Evolutionary conservation across 345 rosid species (phyloP).

Genomic region (Moringa oleifera): DNA sequence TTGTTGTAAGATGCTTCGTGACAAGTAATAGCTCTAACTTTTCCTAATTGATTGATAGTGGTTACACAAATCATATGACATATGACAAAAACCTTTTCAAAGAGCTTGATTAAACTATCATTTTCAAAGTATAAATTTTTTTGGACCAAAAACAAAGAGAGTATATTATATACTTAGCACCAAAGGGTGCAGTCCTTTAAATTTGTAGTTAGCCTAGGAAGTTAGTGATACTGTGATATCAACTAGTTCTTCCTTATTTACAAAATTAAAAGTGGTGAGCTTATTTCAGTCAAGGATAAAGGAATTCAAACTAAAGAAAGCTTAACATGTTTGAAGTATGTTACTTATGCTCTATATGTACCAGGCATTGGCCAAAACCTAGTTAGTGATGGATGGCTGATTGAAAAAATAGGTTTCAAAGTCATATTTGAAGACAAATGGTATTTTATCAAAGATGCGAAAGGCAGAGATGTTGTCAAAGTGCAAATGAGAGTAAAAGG

Average conservation of each 20-base stretch:
- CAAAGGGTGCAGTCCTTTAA: too few relatives aligned
- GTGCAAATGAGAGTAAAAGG: too few relatives aligned
- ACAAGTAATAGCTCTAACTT: not conserved
- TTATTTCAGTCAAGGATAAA: not conserved
- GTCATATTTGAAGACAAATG: not conserved
- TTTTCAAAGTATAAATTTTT: not conserved
- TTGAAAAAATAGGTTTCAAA: conserved; percentile 3
- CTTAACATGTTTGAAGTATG: not conserved
- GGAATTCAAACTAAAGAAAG: not conserved
- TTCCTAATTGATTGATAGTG: not conserved
- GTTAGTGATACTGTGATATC: too few relatives aligned
- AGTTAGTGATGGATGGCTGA: not conserved
- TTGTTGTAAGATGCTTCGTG: not conserved
- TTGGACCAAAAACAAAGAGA: too few relatives aligned
- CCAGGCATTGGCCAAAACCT: conserved; percentile 3
- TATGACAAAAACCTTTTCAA: not conserved
- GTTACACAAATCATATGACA: conserved; percentile 8
- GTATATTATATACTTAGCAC: too few relatives aligned
- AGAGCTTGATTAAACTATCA: not conserved
- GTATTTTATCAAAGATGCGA: too few relatives aligned
- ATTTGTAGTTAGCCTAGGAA: too few relatives aligned
- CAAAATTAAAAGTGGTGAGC: conserved; percentile 1
- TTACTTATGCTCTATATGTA: not conserved
- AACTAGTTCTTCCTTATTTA: too few relatives aligned
- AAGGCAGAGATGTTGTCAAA: too few relatives aligned